Evolutionary conservation across 2,329 filamentous ascomycete genomes (phyloP), one percentile per base, ranked within the genome.

Genomic region (Microsporum audouinii): DNA sequence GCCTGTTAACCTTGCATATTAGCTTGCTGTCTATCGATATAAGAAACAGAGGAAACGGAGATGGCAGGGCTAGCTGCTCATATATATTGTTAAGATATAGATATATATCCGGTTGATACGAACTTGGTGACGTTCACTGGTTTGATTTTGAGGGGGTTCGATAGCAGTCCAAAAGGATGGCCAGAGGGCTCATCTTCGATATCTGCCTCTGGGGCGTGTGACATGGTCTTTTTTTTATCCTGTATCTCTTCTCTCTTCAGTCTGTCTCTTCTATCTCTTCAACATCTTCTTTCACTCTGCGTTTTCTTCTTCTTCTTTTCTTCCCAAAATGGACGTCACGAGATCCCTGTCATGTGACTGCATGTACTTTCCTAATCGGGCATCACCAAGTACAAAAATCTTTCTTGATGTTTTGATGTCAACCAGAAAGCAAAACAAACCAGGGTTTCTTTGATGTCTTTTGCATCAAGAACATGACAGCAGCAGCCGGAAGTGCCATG

Each of bases 131-230:
- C 75, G 34, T 77, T 68, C 10, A 82, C 77, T 2, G 82, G 81
- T 63, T 75, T 77, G 17, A 73, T 66, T 51, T 76, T 69, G 55
- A 78, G 72, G n/a, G 77, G 75, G 64, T 80, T 79, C 65, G 82
- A 79, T 59, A 83, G 70, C 49, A 1, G 81, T 80, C 53, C 78
- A 78, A 66, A 79, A 84, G 39, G 67, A 65, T 41, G 66, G 69
- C 27, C 60, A 47, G 49, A 60, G 53, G 45, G 64, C 60, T 66
- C 64, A 59, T 68, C 66, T 63, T 60, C 65, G 58, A 66, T 33
- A 17, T 66, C 64, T 47, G 58, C 49, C 23, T 63, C 61, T 12
- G 62, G 57, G 6, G 36, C 58, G 29, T 62, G 57, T 27, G 66
- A 59, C 70, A 72, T 69, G 53, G 63, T 69, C 45, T 31, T 55